Evolutionary conservation across 192 early-diverging fungal species (phyloP).

Genomic region (Backusella tarrabulga): DNA sequence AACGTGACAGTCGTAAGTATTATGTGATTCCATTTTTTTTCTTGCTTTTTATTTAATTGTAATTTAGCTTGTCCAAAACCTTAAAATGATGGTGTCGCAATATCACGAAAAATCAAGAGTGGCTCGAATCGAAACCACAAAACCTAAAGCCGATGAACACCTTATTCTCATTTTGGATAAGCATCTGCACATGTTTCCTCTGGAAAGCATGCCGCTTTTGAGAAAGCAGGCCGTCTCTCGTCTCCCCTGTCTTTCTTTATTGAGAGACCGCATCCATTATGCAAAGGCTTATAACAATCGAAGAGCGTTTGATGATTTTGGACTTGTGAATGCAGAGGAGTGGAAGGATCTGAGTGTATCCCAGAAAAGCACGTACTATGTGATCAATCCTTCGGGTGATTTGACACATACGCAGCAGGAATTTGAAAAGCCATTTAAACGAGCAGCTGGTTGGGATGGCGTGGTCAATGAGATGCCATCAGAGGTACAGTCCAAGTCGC

Average conservation of each 20-base stretch:
- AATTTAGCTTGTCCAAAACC: conserved; percentile 24
- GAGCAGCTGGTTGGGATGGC: conserved; percentile 64
- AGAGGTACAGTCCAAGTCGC: conserved; percentile 51
- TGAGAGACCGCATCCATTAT: conserved; percentile 60
- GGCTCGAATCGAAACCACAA: not conserved
- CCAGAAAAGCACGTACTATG: conserved; percentile 61
- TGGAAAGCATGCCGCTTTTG: conserved; percentile 83
- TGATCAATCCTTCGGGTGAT: conserved; percentile 92
- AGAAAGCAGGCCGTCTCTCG: conserved; percentile 74
- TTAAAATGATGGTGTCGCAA: not conserved
- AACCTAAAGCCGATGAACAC: conserved; percentile 44
- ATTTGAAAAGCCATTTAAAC: conserved; percentile 61
- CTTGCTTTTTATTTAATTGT: not conserved
- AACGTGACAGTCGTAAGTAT: not conserved
- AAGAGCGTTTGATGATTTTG: not conserved
- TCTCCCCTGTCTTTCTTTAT: conserved; percentile 71
- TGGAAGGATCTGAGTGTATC: conserved; percentile 49
- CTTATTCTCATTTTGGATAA: conserved; percentile 86
- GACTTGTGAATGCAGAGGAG: not conserved
- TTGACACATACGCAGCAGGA: conserved; percentile 76
- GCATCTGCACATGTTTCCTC: conserved; percentile 79
- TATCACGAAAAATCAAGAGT: conserved; percentile 12
- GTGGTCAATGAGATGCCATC: conserved; percentile 64
- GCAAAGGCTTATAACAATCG: not conserved
- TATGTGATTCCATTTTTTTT: not conserved